Evolutionary conservation across 139 green algal genomes (phyloP).

Genomic region (Auxenochlorella pyrenoidosa): DNA sequence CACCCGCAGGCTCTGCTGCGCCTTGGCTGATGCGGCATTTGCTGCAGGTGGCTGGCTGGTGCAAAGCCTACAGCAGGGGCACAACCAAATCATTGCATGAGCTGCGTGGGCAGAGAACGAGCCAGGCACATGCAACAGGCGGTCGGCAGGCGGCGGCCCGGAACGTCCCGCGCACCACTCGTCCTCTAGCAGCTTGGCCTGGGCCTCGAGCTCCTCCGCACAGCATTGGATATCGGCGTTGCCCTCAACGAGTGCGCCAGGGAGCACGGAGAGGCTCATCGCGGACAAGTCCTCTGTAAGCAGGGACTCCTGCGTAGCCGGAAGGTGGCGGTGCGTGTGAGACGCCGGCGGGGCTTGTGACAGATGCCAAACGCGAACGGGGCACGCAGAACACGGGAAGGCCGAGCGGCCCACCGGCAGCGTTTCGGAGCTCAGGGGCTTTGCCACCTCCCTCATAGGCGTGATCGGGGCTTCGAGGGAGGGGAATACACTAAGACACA

Average conservation of each 20-base stretch:
- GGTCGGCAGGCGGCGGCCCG: not conserved
- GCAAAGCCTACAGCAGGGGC: not conserved
- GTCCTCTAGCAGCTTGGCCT: conserved; percentile 43
- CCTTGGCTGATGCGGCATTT: not conserved
- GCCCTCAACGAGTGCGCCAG: not conserved
- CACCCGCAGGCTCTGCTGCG: not conserved
- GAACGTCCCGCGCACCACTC: conserved; percentile 6
- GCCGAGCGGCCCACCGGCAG: not conserved
- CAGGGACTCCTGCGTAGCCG: not conserved
- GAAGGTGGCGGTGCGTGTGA: not conserved
- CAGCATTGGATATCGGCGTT: conserved; percentile 38
- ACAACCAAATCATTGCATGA: no score
- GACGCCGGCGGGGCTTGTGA: no score
- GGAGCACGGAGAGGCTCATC: not conserved
- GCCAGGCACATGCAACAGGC: not conserved
- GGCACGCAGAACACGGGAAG: no score
- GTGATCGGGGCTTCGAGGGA: not conserved
- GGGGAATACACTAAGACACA: not conserved
- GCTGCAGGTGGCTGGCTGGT: not conserved
- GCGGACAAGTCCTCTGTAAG: not conserved
- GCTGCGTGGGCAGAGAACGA: not conserved
- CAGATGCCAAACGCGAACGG: no score
- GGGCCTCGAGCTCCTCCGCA: conserved; percentile 44
- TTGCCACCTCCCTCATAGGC: no score
- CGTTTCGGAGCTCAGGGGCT: not conserved